A percentile compares a stretch with the other conserved stretches of the same genome.
These are phyloP conservation scores for Desmodesmus armatus DNA, from an alignment of 139 green algal species.

Conservation along the genomic window DNA sequence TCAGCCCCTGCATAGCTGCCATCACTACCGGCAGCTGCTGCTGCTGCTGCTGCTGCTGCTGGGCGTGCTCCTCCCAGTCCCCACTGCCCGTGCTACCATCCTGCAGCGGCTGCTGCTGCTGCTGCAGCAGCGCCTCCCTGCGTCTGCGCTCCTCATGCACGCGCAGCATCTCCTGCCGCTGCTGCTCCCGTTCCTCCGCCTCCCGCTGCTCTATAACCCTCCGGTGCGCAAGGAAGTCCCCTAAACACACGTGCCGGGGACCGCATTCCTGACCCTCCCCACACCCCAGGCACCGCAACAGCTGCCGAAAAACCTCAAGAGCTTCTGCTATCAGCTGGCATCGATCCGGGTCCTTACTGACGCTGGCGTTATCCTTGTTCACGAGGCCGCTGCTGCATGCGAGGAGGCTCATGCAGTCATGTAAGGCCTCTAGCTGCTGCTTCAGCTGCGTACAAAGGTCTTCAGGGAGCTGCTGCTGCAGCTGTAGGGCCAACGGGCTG, in stretches of 20 bases:
- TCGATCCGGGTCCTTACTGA: background rate
- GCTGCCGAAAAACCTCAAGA: background rate
- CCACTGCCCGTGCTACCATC: background rate
- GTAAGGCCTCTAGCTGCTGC: background rate
- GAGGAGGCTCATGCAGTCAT: background rate
- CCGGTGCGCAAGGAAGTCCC: background rate
- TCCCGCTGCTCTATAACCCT: background rate
- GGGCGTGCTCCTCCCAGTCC: background rate
- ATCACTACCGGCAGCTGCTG: background rate
- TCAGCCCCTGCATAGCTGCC: background rate
- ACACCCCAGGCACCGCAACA: background rate
- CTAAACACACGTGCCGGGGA: background rate
- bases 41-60: constrained; percentile 6
- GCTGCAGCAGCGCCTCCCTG: too few relatives aligned
- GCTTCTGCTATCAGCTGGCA: background rate
- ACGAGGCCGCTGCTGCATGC: background rate
- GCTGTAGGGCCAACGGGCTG: background rate
- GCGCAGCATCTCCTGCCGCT: background rate
- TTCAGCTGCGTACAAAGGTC: background rate
- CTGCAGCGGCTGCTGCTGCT: background rate
- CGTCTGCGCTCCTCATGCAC: background rate
- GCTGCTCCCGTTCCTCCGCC: background rate
- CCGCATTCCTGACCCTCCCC: background rate
- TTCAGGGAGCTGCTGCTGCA: constrained; percentile 1
- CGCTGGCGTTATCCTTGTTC: background rate